Evolutionary conservation across 1,284 basidiomycete genomes (phyloP), one percentile per base, ranked within the genome.

Genomic region (Leccinum ponderosum): DNA sequence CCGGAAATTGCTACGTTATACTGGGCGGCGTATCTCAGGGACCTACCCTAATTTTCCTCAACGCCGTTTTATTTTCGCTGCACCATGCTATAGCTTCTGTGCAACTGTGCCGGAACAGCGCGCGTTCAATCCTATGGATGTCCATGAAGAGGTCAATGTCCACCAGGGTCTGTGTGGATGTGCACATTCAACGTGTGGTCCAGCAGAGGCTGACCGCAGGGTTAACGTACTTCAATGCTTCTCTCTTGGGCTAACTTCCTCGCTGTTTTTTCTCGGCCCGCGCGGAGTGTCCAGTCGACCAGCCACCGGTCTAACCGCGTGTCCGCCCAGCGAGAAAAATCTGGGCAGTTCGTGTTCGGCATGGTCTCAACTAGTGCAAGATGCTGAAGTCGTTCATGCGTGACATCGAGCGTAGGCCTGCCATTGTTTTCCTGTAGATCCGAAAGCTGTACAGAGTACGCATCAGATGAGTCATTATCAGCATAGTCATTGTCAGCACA

Each of bases 41-140:
- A 71, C 82, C 65, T 60, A 90, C 95, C 82, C 93, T 95, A 70
- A 90, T 86, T 80, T 98, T 98, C 62, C 94, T 88, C 59, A 99
- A 82, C 7, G 93, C 90, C 31, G 87, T 85, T 74, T 97, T 93
- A 78, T 99, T 98, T 81, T 99, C 97, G 62, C 87, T 94, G 69
- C 96, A 98, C 97, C 97, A 99, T 14, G 87, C 84, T 50, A 99
- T 80, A 5, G 96, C 97, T 74, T 95, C 91, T 1, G 89, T 80
- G 67, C 94, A 95, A 69, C 91, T 91, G 66, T 93, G 87, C 55
- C 78, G 78, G 15, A 80, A 77, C 17, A 99, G 81, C 0, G 93
- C 94, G 6, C 83, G 80, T 74, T 98, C 95, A 65, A 98, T 95
- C 58, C 89, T 83, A 33, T 82, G 83, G 52, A 98, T 91, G 66